A percentile compares a stretch with the other conserved stretches of the same genome.
These are phyloP conservation scores for Auxenochlorella pyrenoidosa DNA, from an alignment of 139 green algal species.

Conservation along the genomic window DNA sequence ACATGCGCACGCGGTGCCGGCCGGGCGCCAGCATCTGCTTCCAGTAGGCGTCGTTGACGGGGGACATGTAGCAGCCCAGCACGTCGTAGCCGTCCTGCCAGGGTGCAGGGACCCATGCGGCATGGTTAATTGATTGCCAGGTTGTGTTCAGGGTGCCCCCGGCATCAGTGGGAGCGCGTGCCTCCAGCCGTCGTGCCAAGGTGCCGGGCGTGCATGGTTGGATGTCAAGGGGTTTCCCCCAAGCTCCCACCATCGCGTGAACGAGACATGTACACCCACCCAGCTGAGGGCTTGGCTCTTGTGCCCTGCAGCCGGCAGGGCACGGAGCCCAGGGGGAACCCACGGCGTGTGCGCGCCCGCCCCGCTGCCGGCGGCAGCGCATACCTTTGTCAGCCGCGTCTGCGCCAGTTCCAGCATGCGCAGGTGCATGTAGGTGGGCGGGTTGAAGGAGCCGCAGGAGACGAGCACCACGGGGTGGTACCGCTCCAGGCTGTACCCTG, in stretches of 20 bases:
- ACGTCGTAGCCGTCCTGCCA: conserved; percentile 66
- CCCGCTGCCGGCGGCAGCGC: too few species aligned
- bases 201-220: too few species aligned
- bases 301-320: background rate
- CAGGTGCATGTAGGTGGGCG: conserved; percentile 84
- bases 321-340: background rate
- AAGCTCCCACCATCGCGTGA: too few species aligned
- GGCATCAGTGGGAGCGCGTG: too few species aligned
- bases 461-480: conserved; percentile 77
- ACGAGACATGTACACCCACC: too few species aligned
- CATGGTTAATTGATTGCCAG: too few species aligned
- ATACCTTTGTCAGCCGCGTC: conserved; percentile 64
- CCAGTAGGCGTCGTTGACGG: conserved; percentile 82
- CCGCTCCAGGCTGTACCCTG: conserved; percentile 14
- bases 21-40: conserved; percentile 73
- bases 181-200: too few species aligned
- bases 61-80: conserved; percentile 83
- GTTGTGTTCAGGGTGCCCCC: too few species aligned
- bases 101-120: too few species aligned
- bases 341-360: too few species aligned
- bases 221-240: too few species aligned
- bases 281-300: too few species aligned
- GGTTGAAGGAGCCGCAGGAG: conserved; percentile 91
- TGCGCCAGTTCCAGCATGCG: conserved; percentile 87
- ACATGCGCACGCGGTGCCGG: conserved; percentile 78